Evolutionary conservation across 164 flowering plant genomes (phyloP), one percentile per base, ranked within the genome.

Genomic region (Macadamia tetraphylla): DNA sequence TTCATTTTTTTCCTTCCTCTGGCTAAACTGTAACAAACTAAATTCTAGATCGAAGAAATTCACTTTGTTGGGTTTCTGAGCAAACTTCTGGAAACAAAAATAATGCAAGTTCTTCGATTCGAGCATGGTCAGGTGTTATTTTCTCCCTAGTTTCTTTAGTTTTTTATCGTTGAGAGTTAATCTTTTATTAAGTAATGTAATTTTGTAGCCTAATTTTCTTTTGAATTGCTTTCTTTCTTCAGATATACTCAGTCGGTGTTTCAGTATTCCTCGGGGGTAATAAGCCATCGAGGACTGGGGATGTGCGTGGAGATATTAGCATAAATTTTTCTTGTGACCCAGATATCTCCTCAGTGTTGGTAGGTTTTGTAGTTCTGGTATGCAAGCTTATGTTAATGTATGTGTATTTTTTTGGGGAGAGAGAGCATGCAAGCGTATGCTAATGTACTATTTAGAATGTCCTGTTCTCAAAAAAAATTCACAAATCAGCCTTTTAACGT

Each of bases 181-280:
- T 55, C 29, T 44, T 44, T 11, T 29, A 15, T 18, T 1, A 15
- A 43, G 7, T 43, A 10, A 10, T 9, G 11, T 55, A 18, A 31
- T 48, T 67, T 40, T 5, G 57, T 65, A 9, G 9, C 56, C 44
- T 32, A 57, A 65, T 46, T 61, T 56, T 23, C 15, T 61, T 56
- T 14, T 60, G 42, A 73, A 43, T 51, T 52, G 6, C 56, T 62
- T 69, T n/a, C 51, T 0, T 74, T 60, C 65, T 23, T 52, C 83
- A 94, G 96, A 87, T 94, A 62, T 94, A 94, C 77, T 87, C 98
- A 56, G 92, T 81, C 29, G 88, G 90, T 67, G 98, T 91, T 75
- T 87, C 98, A 70, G 97, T 89, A 43, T 94, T 94, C 72, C 94
- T 94, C 73, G 98, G 96, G 64, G 97, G 98, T 64, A 94, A 91